Conservation (phyloP, 2,329 filamentous ascomycete species). For the Sarocladium brachiariae region DNA sequence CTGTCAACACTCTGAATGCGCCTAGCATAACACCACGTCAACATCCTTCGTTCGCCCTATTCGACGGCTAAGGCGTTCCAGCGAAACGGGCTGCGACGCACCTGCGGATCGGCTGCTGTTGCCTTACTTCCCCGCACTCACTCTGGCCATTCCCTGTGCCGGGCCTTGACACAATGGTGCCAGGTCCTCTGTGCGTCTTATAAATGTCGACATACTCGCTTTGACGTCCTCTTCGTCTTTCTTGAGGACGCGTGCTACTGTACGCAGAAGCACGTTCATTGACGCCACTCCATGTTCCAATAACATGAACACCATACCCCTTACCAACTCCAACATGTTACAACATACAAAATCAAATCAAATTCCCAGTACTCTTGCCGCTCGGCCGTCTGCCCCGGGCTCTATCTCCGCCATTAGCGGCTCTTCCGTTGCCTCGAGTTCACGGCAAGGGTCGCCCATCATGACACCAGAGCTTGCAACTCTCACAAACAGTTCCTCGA, state of each 20-base stretch:
- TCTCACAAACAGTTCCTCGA: constrained; percentile 53
- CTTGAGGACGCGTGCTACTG: neutral
- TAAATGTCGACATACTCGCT: constrained; percentile 30
- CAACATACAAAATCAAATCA: constrained; percentile 33
- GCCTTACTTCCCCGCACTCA: constrained; percentile 5
- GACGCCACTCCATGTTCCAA: constrained; percentile 18
- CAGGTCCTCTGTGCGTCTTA: constrained; percentile 19
- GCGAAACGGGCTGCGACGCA: constrained; percentile 2
- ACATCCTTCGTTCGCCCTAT: neutral
- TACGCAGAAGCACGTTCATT: neutral
- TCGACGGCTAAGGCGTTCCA: neutral
- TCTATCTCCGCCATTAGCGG: constrained; percentile 49
- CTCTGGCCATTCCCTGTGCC: constrained; percentile 2
- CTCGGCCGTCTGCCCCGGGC: constrained; percentile 31
- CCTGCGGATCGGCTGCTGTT: constrained; percentile 8
- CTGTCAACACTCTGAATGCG: neutral
- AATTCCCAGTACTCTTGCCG: constrained; percentile 27
- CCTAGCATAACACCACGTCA: constrained; percentile 4
- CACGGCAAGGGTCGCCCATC: constrained; percentile 48
- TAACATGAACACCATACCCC: constrained; percentile 17
- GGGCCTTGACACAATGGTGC: constrained; percentile 6
- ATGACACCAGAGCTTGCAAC: constrained; percentile 48
- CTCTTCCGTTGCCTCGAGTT: constrained; percentile 49
- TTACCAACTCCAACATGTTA: constrained; percentile 33
- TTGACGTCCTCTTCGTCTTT: constrained; percentile 19